These are phyloP conservation scores for Tylopilus felleus DNA, from an alignment of 768 basidiomycete species.

Conservation along the genomic window DNA sequence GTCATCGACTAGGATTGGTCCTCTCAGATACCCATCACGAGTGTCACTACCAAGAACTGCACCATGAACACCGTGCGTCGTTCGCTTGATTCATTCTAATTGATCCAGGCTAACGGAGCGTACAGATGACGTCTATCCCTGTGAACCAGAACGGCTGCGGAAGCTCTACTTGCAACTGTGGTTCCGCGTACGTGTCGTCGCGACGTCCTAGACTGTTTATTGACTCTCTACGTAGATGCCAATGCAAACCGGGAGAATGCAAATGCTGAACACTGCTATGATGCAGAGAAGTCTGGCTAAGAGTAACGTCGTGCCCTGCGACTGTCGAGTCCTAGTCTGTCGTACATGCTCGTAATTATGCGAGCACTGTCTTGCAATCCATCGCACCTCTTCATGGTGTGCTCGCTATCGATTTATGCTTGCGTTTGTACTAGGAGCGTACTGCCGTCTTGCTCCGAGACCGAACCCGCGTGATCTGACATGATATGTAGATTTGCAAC, in stretches of 20 bases:
- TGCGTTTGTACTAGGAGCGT: no score
- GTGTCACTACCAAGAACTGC: background rate
- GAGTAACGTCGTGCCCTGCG: no score
- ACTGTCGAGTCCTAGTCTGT: no score
- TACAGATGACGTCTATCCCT: background rate
- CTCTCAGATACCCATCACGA: background rate
- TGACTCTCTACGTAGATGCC: background rate
- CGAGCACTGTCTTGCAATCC: no score
- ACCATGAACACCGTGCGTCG: slow-evolving; percentile 8
- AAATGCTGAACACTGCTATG: background rate
- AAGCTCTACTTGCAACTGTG: background rate
- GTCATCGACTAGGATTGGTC: background rate
- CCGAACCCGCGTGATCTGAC: no score
- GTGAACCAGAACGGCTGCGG: slow-evolving; percentile 11
- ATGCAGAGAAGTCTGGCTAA: background rate
- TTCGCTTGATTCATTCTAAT: background rate
- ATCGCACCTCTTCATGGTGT: no score
- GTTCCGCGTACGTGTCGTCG: background rate
- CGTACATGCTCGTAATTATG: no score
- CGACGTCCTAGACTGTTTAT: background rate
- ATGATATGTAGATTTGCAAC: no score
- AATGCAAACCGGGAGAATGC: background rate
- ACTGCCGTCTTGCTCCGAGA: no score
- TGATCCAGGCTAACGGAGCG: background rate
- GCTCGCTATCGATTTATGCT: no score